phyloP scores from a whole-genome alignment of 192 early-diverging fungal species.

The Podila epicladia region DNA sequence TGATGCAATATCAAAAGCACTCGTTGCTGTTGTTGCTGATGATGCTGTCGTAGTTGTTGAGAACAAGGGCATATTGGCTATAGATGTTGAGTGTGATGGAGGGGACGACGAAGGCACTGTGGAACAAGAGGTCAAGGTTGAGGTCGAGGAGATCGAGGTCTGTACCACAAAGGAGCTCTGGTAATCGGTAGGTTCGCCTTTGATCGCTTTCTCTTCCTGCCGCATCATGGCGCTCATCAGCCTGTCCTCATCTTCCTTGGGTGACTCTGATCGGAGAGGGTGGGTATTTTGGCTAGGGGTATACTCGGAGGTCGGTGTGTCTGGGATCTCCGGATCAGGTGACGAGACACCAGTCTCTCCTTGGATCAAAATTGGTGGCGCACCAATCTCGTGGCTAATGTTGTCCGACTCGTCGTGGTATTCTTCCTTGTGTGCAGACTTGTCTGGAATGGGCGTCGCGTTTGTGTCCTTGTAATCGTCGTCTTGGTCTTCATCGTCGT shows the following conservation, averaged over 20 bases:
- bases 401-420: constrained; percentile 2
- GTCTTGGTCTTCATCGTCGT: constrained; percentile 9
- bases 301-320: constrained; percentile 1
- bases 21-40: background rate
- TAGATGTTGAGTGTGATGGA: constrained; percentile 16
- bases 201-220: constrained; percentile 19
- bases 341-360: background rate
- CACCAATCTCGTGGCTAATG: background rate
- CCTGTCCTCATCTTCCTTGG: constrained; percentile 8
- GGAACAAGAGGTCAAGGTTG: background rate
- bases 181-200: background rate
- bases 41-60: constrained; percentile 1
- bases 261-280: background rate
- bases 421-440: constrained; percentile 14
- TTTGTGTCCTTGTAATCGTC: background rate
- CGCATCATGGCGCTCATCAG: constrained; percentile 39
- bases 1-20: background rate
- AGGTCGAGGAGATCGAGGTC: background rate
- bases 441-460: background rate
- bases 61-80: background rate
- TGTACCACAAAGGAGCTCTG: background rate
- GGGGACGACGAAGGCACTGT: background rate
- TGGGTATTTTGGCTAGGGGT: background rate
- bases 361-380: background rate
- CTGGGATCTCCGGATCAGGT: background rate